Evolutionary conservation across 177 flowering plant species (phyloP).

Genomic region (Vitis hybrid): DNA sequence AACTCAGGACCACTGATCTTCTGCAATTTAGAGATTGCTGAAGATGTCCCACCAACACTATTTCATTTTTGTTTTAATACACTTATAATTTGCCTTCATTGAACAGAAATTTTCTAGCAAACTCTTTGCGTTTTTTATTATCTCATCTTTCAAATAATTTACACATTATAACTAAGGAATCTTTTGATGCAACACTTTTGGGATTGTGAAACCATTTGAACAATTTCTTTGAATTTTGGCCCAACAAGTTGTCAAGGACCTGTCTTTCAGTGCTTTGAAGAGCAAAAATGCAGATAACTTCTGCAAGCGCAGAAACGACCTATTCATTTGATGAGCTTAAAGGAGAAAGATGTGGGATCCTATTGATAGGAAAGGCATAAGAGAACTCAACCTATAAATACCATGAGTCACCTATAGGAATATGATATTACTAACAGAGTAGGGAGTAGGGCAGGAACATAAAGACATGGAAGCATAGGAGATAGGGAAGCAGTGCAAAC

Average conservation of each 20-base stretch:
- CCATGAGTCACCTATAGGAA: constrained; percentile 46
- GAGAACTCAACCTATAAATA: constrained; percentile 69
- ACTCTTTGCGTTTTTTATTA: constrained; percentile 51
- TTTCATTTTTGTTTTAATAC: constrained; percentile 23
- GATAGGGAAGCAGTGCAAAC: constrained; percentile 31
- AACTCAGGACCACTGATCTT: constrained; percentile 82
- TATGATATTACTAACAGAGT: constrained; percentile 23
- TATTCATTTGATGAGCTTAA: constrained; percentile 65
- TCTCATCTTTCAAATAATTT: too few species aligned
- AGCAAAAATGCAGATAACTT: constrained; percentile 66
- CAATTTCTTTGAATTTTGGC: constrained; percentile 29
- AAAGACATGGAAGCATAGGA: neutral
- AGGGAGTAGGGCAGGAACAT: neutral
- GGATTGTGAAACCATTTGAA: constrained; percentile 58
- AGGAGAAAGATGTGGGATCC: constrained; percentile 56
- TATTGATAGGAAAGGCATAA: constrained; percentile 67
- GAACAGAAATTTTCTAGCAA: constrained; percentile 45
- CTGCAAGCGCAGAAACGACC: constrained; percentile 71
- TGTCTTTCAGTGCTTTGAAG: constrained; percentile 59
- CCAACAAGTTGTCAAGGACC: constrained; percentile 31
- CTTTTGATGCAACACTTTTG: constrained; percentile 49
- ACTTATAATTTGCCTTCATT: constrained; percentile 26
- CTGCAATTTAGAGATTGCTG: constrained; percentile 49
- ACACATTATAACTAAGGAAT: constrained; percentile 63
- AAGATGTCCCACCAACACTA: constrained; percentile 47